phyloP scores from a whole-genome alignment of 1,284 basidiomycete genomes.

The Macrocystidia cucumis region DNA sequence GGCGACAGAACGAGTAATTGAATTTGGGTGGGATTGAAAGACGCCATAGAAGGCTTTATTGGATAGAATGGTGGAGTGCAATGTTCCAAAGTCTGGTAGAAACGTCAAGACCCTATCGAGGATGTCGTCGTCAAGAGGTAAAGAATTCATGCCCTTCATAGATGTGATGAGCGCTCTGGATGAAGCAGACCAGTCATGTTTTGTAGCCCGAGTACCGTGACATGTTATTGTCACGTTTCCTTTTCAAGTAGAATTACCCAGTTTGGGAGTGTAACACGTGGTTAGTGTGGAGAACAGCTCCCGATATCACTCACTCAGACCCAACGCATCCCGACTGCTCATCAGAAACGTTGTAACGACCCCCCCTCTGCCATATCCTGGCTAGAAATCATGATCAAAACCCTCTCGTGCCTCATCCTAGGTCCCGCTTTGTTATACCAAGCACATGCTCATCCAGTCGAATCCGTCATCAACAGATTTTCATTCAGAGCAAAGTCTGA shows the following conservation, averaged over 20 bases:
- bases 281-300: no score
- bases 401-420: slow-evolving; percentile 12
- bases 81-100: slow-evolving; percentile 14
- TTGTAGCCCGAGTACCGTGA: no score
- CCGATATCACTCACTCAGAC: no score
- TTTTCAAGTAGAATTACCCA: no score
- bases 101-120: slow-evolving; percentile 17
- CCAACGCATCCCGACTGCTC: no score
- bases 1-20: slow-evolving; percentile 16
- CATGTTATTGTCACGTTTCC: no score
- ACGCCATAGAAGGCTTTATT: slow-evolving; percentile 16
- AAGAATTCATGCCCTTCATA: slow-evolving; percentile 12
- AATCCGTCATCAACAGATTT: slow-evolving; percentile 2
- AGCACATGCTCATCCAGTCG: slow-evolving; percentile 11
- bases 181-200: no score
- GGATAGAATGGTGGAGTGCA: slow-evolving; percentile 14
- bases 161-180: not conserved
- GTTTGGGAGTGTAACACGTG: no score
- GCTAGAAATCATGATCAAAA: no score
- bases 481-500: slow-evolving; percentile 30
- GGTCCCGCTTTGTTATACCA: slow-evolving; percentile 9
- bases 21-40: slow-evolving; percentile 15
- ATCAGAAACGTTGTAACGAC: no score
- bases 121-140: slow-evolving; percentile 17
- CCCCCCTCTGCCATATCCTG: no score